These are phyloP conservation scores for Cladophialophora exuberans DNA, from an alignment of 2,329 filamentous ascomycete genomes.

Conservation along the genomic window DNA sequence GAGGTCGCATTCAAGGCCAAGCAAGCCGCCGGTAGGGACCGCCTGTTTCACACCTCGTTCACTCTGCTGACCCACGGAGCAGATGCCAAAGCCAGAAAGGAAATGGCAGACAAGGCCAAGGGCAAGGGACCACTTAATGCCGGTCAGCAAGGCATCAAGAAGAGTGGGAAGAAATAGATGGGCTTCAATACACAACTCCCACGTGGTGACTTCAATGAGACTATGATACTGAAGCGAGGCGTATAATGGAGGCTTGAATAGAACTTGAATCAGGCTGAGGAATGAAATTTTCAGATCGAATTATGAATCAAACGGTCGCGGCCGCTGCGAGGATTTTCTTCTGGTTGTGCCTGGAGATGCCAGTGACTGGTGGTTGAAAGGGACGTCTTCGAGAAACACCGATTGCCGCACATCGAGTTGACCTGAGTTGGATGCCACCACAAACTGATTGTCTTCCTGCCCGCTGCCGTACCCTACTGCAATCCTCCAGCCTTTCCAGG, in stretches of 20 bases:
- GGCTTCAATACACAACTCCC: not conserved
- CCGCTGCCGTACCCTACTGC: not conserved
- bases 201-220: slow-evolving; percentile 11
- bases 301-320: no score
- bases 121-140: slow-evolving; percentile 88
- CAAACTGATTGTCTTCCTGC: not conserved
- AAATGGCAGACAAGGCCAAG: slow-evolving; percentile 76
- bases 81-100: slow-evolving; percentile 87
- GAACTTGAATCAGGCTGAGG: not conserved
- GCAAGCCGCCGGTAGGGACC: slow-evolving; percentile 74
- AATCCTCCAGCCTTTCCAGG: not conserved
- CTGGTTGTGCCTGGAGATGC: no score
- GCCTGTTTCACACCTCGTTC: not conserved
- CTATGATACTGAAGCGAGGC: slow-evolving; percentile 22
- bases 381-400: no score
- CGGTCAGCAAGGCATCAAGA: slow-evolving; percentile 90
- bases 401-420: no score
- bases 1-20: slow-evolving; percentile 81
- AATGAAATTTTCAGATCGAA: not conserved
- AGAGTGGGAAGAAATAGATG: slow-evolving; percentile 82
- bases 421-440: no score
- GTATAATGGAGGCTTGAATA: slow-evolving; percentile 11
- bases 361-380: no score
- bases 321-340: no score
- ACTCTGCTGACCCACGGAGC: slow-evolving; percentile 21